Base-by-base conservation (phyloP, 1,284 basidiomycete genomes). In the Melampsora americana region DNA sequence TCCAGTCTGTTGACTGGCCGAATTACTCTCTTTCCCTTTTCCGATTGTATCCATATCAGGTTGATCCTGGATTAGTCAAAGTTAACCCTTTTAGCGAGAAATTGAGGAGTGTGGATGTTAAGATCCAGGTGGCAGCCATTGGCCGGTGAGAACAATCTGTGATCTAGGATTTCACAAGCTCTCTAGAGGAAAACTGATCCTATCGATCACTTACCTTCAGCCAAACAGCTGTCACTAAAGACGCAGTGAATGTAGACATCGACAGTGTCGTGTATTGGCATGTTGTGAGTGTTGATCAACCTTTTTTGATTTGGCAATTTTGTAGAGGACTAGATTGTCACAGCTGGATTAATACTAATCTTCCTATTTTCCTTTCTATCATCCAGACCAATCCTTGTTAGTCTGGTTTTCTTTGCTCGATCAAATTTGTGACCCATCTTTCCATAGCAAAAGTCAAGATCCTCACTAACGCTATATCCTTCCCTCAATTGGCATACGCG, bases 11-110 rank as follows among this genome's bases (percentile, higher is more conserved):
- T 59, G 11, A 44, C 11, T 44, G 14, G 7, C 14, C 16, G 23
- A 59, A 23, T 30, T 6, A 59, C 23, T 59, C 30, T 2, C 35
- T 20, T 64, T 64, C 30, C 11, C 53, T 9, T 2, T 59, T 44
- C 7, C 0, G 23, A 23, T 30, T 9, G 81, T 35, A 32, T 26
- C 32, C 2, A 14, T 39, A n/a, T 64, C 89, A 91, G 6, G 93
- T 95, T 79, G 94, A 97, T 82, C 94, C 94, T 0, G 94, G 94
- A 79, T 87, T 97, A 28, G 90, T 91, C 69, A 88, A 92, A 80
- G 89, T 97, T 83, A 97, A 98, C 82, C 91, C 95, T 76, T 95
- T 93, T 86, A 91, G 91, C 9, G 30, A 64, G 7, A 16, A 64
- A 64, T 39, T 64, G 20, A 64, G 30, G 12, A 32, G 61, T 39